Conservation (phyloP, 495 filamentous ascomycete genomes). For the Penicillium malachiteum region DNA sequence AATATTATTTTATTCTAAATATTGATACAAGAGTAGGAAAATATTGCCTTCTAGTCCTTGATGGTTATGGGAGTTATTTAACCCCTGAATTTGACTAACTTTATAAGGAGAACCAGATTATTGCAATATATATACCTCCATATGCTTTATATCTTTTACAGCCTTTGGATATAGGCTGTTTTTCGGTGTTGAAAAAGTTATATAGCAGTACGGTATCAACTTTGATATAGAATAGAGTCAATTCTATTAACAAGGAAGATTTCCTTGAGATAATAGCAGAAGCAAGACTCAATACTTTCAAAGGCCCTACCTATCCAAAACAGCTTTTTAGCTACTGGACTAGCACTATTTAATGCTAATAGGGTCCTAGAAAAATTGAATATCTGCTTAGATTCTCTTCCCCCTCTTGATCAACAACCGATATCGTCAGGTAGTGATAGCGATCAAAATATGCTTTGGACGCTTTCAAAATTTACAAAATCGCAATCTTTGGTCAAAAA, state of each 20-base stretch:
- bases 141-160: no score
- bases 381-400: background rate
- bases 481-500: slow-evolving; percentile 8
- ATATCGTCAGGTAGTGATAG: background rate
- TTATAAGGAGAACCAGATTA: no score
- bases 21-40: no score
- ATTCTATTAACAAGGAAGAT: slow-evolving; percentile 5
- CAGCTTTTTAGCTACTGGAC: slow-evolving; percentile 4
- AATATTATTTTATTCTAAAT: no score
- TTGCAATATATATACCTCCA: no score
- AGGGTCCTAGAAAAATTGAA: background rate
- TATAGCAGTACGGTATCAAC: background rate
- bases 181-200: slow-evolving; percentile 1
- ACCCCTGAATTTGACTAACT: no score
- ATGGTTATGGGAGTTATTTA: no score
- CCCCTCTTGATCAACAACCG: background rate
- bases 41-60: no score
- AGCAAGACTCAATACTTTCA: background rate
- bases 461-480: slow-evolving; percentile 8
- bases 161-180: no score
- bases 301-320: slow-evolving; percentile 1
- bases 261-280: slow-evolving; percentile 1
- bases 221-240: slow-evolving; percentile 2
- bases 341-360: slow-evolving; percentile 5
- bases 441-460: slow-evolving; percentile 2